phyloP scores from a whole-genome alignment of 768 basidiomycete genomes.

The Lyophyllum decastes region DNA sequence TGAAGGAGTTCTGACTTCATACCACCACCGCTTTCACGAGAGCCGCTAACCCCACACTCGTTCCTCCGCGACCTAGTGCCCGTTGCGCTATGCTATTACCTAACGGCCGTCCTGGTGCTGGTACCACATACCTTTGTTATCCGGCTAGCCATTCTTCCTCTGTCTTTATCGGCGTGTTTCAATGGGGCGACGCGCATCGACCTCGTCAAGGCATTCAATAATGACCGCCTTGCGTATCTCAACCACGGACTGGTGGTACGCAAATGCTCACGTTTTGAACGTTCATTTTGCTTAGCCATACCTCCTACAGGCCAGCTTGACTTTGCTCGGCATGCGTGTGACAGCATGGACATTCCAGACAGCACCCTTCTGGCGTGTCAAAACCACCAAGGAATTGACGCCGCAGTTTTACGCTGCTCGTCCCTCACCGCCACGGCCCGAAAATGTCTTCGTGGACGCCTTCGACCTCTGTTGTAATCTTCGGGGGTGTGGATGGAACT shows the following conservation, averaged over 20 bases:
- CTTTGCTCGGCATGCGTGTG: conserved; percentile 34
- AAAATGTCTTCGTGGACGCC: conserved; percentile 36
- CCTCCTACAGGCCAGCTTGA: conserved; percentile 35
- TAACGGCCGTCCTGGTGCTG: conserved; percentile 53
- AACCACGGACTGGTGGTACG: conserved; percentile 50
- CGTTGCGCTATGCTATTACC: conserved; percentile 45
- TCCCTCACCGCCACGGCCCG: conserved; percentile 7
- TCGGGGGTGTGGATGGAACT: conserved; percentile 65
- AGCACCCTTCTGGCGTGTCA: conserved; percentile 33
- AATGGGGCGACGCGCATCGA: conserved; percentile 44
- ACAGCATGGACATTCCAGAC: conserved; percentile 40
- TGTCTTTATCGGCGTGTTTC: conserved; percentile 45
- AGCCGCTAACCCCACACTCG: conserved; percentile 33
- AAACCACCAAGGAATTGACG: conserved; percentile 7
- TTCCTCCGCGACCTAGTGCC: conserved; percentile 41
- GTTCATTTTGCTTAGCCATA: not conserved
- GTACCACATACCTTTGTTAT: conserved; percentile 42
- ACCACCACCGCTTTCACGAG: conserved; percentile 30
- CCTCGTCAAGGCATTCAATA: conserved; percentile 30
- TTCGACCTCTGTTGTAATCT: conserved; percentile 52
- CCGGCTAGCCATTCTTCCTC: conserved; percentile 49
- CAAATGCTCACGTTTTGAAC: conserved; percentile 1
- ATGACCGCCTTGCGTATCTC: conserved; percentile 37
- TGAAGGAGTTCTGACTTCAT: conserved; percentile 18
- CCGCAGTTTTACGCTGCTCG: conserved; percentile 9